phyloP scores from a whole-genome alignment of 306 rosid genomes.

The Rosa rugosa region DNA sequence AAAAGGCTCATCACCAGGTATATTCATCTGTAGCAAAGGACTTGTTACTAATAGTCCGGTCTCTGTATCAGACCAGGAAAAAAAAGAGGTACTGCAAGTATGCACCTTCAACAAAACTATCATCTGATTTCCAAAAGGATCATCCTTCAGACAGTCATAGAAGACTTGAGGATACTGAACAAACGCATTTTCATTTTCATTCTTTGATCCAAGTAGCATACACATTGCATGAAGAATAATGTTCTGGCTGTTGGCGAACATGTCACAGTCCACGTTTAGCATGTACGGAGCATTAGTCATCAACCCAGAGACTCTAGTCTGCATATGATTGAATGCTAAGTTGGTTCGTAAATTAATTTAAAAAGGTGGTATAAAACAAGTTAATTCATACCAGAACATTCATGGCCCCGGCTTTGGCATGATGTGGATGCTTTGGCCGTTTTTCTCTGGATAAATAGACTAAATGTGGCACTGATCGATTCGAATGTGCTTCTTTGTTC shows the following conservation, averaged over 20 bases:
- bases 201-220: constrained; percentile 40
- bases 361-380: background rate
- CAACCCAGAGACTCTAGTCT: constrained; percentile 73
- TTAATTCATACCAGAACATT: constrained; percentile 52
- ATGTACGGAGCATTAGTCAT: constrained; percentile 68
- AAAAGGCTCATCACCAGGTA: background rate
- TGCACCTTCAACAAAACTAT: constrained; percentile 20
- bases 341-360: too few species aligned
- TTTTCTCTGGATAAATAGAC: constrained; percentile 69
- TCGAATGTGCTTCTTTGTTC: constrained; percentile 32
- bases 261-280: constrained; percentile 79
- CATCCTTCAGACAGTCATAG: constrained; percentile 56
- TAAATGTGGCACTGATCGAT: constrained; percentile 45
- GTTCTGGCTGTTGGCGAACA: constrained; percentile 61
- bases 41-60: background rate
- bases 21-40: background rate
- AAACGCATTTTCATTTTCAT: constrained; percentile 53
- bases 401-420: constrained; percentile 80
- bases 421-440: constrained; percentile 48
- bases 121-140: constrained; percentile 66
- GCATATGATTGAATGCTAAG: background rate
- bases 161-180: constrained; percentile 55
- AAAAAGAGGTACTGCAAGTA: background rate
- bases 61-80: background rate
- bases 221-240: constrained; percentile 56